phyloP scores from a whole-genome alignment of 352 stramenopile genomes.

The Globisporangium abappressorium region DNA sequence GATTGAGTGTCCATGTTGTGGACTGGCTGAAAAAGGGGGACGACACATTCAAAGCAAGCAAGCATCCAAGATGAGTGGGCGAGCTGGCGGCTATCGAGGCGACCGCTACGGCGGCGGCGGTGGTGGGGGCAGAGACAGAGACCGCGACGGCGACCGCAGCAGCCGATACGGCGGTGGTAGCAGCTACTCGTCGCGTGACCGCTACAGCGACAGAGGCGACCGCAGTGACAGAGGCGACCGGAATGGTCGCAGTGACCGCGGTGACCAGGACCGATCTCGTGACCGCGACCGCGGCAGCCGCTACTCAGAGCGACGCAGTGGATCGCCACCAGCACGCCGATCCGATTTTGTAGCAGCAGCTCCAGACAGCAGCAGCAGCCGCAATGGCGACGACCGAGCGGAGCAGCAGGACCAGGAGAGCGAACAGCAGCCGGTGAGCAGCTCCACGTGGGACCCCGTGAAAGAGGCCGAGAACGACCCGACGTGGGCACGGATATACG shows the following conservation, averaged over 20 bases:
- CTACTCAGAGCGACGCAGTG: constrained; percentile 15
- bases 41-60: not conserved
- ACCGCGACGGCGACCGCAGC: constrained; percentile 16
- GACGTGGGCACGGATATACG: constrained; percentile 85
- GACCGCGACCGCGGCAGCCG: constrained; percentile 32
- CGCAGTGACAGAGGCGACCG: constrained; percentile 21
- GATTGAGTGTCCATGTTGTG: not conserved
- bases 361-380: constrained; percentile 8
- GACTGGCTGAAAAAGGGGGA: not conserved
- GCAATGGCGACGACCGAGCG: not conserved
- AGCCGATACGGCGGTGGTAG: constrained; percentile 22
- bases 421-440: constrained; percentile 23
- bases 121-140: constrained; percentile 24
- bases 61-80: constrained; percentile 18
- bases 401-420: constrained; percentile 24
- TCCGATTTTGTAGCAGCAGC: not conserved
- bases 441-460: constrained; percentile 58
- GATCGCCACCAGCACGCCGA: constrained; percentile 5
- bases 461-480: constrained; percentile 81
- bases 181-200: constrained; percentile 29
- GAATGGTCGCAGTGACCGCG: too few species aligned
- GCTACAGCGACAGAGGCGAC: constrained; percentile 17
- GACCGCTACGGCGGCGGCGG: constrained; percentile 15
- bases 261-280: constrained; percentile 9
- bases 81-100: constrained; percentile 26